These are phyloP conservation scores for Omphalotus olearius DNA, from an alignment of 1,284 basidiomycete genomes.

Conservation along the genomic window DNA sequence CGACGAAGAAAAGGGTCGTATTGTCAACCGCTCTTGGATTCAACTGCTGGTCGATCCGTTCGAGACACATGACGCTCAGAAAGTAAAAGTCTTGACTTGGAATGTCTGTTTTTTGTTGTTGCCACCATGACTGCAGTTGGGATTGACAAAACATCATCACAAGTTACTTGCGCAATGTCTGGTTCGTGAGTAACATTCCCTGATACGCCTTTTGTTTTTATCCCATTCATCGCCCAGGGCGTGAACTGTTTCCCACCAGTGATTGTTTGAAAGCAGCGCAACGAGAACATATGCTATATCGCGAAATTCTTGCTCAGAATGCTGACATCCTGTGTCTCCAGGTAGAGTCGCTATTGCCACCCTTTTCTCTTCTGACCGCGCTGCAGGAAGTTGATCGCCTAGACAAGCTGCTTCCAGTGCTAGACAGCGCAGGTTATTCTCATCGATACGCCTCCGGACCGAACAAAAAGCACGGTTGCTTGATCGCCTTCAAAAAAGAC, in stretches of 20 bases:
- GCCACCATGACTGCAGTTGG: constrained; percentile 9
- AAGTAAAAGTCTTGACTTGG: constrained; percentile 67
- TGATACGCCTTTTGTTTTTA: constrained; percentile 2
- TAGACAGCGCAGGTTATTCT: constrained; percentile 57
- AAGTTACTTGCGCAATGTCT: constrained; percentile 75
- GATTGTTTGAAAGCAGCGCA: constrained; percentile 74
- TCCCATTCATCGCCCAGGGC: constrained; percentile 41
- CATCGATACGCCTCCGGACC: constrained; percentile 63
- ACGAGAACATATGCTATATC: constrained; percentile 71
- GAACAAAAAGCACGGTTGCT: constrained; percentile 78
- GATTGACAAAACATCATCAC: constrained; percentile 14
- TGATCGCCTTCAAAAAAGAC: constrained; percentile 65
- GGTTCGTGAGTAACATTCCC: constrained; percentile 53
- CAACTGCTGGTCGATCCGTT: constrained; percentile 22
- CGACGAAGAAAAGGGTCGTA: constrained; percentile 26
- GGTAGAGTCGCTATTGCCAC: constrained; percentile 32
- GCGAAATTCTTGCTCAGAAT: constrained; percentile 62
- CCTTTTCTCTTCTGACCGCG: neutral
- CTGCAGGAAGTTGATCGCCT: constrained; percentile 72
- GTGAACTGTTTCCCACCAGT: constrained; percentile 81
- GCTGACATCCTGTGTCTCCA: constrained; percentile 84
- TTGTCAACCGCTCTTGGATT: constrained; percentile 54
- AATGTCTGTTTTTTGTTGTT: constrained; percentile 52
- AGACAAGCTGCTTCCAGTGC: constrained; percentile 58
- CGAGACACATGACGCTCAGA: constrained; percentile 17